phyloP scores from a whole-genome alignment of 495 filamentous ascomycete species.

The Elaphomyces granulatus region DNA sequence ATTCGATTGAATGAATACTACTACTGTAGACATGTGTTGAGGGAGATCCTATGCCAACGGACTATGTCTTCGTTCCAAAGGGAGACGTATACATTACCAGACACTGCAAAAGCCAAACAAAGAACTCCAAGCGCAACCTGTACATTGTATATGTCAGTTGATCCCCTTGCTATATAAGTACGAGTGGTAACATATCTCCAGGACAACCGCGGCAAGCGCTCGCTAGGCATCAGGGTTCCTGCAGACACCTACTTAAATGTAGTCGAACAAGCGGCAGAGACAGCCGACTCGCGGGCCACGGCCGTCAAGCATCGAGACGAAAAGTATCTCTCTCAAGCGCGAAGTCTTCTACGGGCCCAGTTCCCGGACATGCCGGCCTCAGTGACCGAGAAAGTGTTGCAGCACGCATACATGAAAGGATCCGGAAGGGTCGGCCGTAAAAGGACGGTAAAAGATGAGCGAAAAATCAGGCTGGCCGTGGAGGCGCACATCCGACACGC shows the following conservation, averaged over 20 bases:
- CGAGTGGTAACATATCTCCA: conserved; percentile 7
- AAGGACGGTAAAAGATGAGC: conserved; percentile 20
- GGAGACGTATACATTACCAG: conserved; percentile 38
- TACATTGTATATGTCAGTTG: conserved; percentile 31
- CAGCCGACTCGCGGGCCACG: conserved; percentile 25
- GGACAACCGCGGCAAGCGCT: conserved; percentile 21
- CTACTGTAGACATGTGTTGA: conserved; percentile 20
- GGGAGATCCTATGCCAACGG: conserved; percentile 12
- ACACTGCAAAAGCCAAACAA: conserved; percentile 32
- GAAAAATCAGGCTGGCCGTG: conserved; percentile 29
- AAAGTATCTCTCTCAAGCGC: conserved; percentile 19
- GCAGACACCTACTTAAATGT: conserved; percentile 22
- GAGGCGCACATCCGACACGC: conserved; percentile 38
- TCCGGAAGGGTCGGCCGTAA: conserved; percentile 35
- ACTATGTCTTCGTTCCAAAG: conserved; percentile 36
- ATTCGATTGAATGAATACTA: too few relatives aligned
- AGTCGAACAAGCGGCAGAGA: conserved; percentile 17
- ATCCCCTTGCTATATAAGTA: too few relatives aligned
- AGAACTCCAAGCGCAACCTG: conserved; percentile 23
- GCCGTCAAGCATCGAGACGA: conserved; percentile 25
- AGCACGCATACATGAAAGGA: conserved; percentile 34
- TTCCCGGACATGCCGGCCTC: conserved; percentile 32
- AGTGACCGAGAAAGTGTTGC: conserved; percentile 23
- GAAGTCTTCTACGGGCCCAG: conserved; percentile 18
- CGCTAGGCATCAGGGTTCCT: conserved; percentile 35